A percentile compares a stretch with the other conserved stretches of the same genome.
These are phyloP conservation scores for Neurospora sp. DNA, from an alignment of 495 filamentous ascomycete species.

Conservation along the genomic window DNA sequence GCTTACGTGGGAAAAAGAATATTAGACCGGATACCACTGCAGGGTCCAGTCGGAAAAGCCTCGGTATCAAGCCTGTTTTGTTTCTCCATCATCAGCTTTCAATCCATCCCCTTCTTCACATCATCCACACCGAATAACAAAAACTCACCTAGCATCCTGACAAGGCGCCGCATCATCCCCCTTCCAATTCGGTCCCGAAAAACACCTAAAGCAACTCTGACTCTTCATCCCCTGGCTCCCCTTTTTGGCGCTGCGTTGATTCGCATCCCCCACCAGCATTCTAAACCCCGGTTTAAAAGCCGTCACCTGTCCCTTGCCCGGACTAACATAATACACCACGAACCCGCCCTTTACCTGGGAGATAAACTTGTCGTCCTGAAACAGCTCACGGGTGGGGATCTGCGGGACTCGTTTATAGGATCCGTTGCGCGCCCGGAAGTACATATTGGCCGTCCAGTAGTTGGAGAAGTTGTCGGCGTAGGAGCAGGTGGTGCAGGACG, in stretches of 20 bases:
- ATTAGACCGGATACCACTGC: conserved; percentile 30
- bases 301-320: conserved; percentile 15
- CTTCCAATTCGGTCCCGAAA: conserved; percentile 23
- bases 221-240: conserved; percentile 11
- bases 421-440: conserved; percentile 32
- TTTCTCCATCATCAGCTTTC: not conserved
- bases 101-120: too few relatives aligned
- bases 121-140: too few relatives aligned
- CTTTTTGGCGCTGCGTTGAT: conserved; percentile 15
- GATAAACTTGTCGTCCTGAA: too few relatives aligned
- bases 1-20: conserved; percentile 33
- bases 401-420: conserved; percentile 32
- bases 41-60: conserved; percentile 14
- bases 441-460: conserved; percentile 37
- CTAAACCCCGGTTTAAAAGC: conserved; percentile 35
- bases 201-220: conserved; percentile 34
- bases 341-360: too few relatives aligned
- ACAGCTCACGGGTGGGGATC: conserved; percentile 23
- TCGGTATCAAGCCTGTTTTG: conserved; percentile 18
- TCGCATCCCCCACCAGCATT: conserved; percentile 30
- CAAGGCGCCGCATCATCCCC: conserved; percentile 30
- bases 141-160: conserved; percentile 11
- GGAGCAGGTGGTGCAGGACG: conserved; percentile 28
- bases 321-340: conserved; percentile 31
- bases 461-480: conserved; percentile 31